phyloP scores from a whole-genome alignment of 768 basidiomycete genomes.

The Podaxis sp. region DNA sequence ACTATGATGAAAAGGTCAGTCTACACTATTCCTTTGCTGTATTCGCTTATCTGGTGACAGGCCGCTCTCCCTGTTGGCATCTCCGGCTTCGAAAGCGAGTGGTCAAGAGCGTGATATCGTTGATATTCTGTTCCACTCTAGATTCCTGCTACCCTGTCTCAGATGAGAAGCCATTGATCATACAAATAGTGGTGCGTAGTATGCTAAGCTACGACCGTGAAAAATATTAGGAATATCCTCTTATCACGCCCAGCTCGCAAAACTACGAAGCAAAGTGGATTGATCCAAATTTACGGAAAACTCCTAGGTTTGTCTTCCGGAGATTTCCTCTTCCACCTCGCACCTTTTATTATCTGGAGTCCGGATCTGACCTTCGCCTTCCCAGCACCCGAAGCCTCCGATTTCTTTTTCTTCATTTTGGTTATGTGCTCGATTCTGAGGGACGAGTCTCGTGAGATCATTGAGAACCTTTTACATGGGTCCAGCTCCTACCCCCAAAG shows the following conservation, averaged over 20 bases:
- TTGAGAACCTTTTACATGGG: background rate
- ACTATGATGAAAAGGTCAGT: constrained; percentile 87
- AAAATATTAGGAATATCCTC: background rate
- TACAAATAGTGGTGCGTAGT: background rate
- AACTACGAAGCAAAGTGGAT: too few species aligned
- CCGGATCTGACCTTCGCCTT: constrained; percentile 29
- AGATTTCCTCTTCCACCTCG: constrained; percentile 26
- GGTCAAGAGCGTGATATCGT: constrained; percentile 53
- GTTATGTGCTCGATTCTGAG: constrained; percentile 42
- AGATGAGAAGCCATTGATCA: too few species aligned
- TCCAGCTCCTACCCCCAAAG: constrained; percentile 43
- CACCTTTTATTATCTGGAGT: constrained; percentile 14
- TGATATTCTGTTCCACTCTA: background rate
- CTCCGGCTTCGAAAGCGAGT: constrained; percentile 60
- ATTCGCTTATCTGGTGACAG: constrained; percentile 27
- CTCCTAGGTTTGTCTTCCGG: constrained; percentile 22
- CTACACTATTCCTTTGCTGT: background rate
- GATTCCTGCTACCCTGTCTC: too few species aligned
- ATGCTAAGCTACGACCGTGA: background rate
- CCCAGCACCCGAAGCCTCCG: constrained; percentile 21
- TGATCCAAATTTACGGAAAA: background rate
- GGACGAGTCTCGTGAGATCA: background rate
- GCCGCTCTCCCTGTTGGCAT: constrained; percentile 62
- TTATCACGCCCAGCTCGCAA: background rate
- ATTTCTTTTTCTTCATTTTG: constrained; percentile 39